phyloP scores from a whole-genome alignment of 805 yeast species.

The Starmerella kuoi region DNA sequence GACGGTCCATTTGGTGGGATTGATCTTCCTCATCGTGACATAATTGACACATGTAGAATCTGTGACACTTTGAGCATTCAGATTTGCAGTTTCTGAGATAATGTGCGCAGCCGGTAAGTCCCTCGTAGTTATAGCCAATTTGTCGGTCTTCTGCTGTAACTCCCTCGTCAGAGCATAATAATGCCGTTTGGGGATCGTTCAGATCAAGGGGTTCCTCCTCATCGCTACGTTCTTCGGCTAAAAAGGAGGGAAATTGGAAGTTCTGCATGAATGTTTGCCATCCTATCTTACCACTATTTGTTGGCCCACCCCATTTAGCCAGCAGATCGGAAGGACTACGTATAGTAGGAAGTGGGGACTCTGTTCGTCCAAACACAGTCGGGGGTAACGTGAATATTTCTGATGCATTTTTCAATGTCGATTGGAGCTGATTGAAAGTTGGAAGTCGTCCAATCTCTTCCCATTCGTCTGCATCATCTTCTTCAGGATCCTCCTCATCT shows the following conservation, averaged over 20 bases:
- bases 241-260: slow-evolving; percentile 12
- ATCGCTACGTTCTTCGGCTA: slow-evolving; percentile 2
- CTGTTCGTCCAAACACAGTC: neutral
- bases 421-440: slow-evolving; percentile 16
- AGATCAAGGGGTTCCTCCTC: slow-evolving; percentile 11
- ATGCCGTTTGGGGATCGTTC: slow-evolving; percentile 12
- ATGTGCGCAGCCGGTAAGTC: slow-evolving; percentile 64
- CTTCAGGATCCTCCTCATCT: slow-evolving; percentile 5
- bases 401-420: slow-evolving; percentile 18
- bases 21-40: slow-evolving; percentile 61
- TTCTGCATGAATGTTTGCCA: slow-evolving; percentile 17
- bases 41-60: slow-evolving; percentile 71
- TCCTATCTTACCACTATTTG: neutral
- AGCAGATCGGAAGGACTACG: slow-evolving; percentile 14
- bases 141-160: slow-evolving; percentile 34
- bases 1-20: slow-evolving; percentile 47
- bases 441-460: slow-evolving; percentile 21
- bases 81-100: slow-evolving; percentile 73
- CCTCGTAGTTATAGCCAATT: slow-evolving; percentile 30
- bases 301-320: slow-evolving; percentile 16
- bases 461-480: slow-evolving; percentile 13
- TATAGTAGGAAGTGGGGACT: neutral
- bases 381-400: slow-evolving; percentile 5
- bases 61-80: slow-evolving; percentile 61
- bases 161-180: slow-evolving; percentile 27